Percentiles rank a stretch among this genome's conserved stretches.
phyloP scores from a whole-genome alignment of 768 basidiomycete species.

The Terana coerulea region DNA sequence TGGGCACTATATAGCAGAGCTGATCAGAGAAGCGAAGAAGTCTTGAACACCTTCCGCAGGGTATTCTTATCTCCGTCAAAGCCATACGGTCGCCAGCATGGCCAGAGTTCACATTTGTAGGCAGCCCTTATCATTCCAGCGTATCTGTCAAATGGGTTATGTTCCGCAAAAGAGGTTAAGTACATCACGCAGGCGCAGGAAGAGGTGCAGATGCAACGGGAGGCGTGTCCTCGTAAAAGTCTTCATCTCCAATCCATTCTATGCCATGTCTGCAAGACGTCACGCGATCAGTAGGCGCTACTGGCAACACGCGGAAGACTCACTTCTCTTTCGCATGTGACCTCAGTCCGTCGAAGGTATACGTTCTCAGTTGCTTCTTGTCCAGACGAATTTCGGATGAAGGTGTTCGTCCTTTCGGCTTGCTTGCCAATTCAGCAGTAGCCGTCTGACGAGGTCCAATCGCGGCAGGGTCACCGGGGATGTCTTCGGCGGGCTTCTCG shows the following conservation, averaged over 20 bases:
- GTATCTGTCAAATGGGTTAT: too few species aligned
- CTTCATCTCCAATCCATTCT: constrained; percentile 47
- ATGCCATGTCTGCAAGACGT: constrained; percentile 45
- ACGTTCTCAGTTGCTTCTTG: not conserved
- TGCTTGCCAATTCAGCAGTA: too few species aligned
- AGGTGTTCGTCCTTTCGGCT: too few species aligned
- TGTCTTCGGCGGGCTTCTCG: too few species aligned
- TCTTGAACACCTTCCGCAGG: not conserved
- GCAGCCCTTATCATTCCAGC: too few species aligned
- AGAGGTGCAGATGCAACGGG: not conserved
- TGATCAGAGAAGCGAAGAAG: constrained; percentile 2
- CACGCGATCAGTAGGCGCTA: constrained; percentile 12
- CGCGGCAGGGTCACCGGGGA: too few species aligned
- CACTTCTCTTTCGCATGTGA: constrained; percentile 65
- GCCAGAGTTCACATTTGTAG: too few species aligned
- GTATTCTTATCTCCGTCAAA: constrained; percentile 3
- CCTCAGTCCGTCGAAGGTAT: constrained; percentile 48
- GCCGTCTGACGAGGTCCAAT: too few species aligned
- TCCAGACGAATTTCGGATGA: not conserved
- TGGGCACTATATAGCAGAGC: not conserved
- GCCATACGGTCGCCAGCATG: constrained; percentile 2
- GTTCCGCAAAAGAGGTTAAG: too few species aligned
- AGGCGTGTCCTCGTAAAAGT: constrained; percentile 33
- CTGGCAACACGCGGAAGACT: constrained; percentile 18
- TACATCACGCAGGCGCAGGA: not conserved